phyloP scores from a whole-genome alignment of 306 rosid species.

The Cercis canadensis region DNA sequence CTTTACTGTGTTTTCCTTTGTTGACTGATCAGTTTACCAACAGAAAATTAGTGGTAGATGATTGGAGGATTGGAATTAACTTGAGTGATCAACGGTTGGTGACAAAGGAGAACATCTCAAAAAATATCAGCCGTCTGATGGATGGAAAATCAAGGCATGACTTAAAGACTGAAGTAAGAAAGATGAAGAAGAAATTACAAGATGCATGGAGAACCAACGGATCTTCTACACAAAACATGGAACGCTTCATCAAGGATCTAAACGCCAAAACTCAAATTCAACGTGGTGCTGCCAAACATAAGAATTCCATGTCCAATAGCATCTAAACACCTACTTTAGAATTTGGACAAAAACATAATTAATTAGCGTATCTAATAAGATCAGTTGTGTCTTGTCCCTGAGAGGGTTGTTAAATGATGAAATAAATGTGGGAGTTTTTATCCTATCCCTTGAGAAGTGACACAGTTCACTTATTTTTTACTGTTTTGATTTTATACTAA shows the following conservation, averaged over 20 bases:
- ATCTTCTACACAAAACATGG: conserved; percentile 50
- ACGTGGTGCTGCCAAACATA: no score
- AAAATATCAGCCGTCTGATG: conserved; percentile 51
- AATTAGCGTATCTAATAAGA: no score
- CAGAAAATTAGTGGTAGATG: conserved; percentile 61
- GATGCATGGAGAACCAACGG: conserved; percentile 49
- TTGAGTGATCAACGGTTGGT: conserved; percentile 28
- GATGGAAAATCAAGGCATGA: conserved; percentile 40
- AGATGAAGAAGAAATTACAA: conserved; percentile 42
- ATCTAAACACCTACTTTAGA: no score
- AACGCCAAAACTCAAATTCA: background rate
- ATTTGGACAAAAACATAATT: no score
- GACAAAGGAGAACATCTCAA: conserved; percentile 37
- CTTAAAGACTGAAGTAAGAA: conserved; percentile 35
- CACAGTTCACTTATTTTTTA: no score
- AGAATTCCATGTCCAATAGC: no score
- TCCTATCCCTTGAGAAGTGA: no score
- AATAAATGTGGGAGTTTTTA: no score
- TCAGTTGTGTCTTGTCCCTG: no score
- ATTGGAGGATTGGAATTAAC: conserved; percentile 66
- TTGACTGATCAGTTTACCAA: conserved; percentile 71
- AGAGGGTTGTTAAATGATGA: no score
- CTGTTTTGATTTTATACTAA: no score
- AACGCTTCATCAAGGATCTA: conserved; percentile 45
- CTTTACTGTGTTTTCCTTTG: conserved; percentile 62